Percentiles rank a stretch among this genome's conserved stretches.
These are phyloP conservation scores for Coniochaeta hoffmannii DNA, from an alignment of 2,329 filamentous ascomycete species.

Conservation along the genomic window DNA sequence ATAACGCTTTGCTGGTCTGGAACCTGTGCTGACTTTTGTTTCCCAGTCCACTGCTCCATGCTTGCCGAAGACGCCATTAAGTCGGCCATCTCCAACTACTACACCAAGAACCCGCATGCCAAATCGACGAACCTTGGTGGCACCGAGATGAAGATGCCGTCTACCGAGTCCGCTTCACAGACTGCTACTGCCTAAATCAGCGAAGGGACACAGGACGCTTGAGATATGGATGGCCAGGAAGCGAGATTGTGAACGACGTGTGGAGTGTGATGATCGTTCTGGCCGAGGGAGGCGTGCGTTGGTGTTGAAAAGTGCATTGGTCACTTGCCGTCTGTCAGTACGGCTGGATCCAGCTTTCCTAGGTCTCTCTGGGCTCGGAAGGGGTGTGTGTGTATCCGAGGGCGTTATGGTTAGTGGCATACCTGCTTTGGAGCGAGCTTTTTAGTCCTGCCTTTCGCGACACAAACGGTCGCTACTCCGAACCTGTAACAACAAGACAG, in stretches of 20 bases:
- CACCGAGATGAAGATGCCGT: conserved; percentile 55
- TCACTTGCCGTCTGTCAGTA: background rate
- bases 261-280: too few relatives aligned
- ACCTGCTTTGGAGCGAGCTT: background rate
- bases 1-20: conserved; percentile 67
- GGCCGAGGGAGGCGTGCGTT: background rate
- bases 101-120: conserved; percentile 79
- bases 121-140: conserved; percentile 69
- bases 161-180: background rate
- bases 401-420: background rate
- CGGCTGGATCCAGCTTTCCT: background rate
- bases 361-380: background rate
- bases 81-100: conserved; percentile 84
- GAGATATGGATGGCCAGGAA: background rate
- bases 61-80: conserved; percentile 90
- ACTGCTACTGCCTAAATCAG: background rate
- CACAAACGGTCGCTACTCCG: background rate
- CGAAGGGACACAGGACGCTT: background rate
- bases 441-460: background rate
- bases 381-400: background rate
- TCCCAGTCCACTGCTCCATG: conserved; percentile 86
- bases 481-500: background rate
- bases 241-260: background rate
- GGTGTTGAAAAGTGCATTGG: background rate
- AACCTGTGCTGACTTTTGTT: conserved; percentile 41